Evolutionary conservation across 257 asterid species (phyloP).

Genomic region (Ligustrum vulgare): DNA sequence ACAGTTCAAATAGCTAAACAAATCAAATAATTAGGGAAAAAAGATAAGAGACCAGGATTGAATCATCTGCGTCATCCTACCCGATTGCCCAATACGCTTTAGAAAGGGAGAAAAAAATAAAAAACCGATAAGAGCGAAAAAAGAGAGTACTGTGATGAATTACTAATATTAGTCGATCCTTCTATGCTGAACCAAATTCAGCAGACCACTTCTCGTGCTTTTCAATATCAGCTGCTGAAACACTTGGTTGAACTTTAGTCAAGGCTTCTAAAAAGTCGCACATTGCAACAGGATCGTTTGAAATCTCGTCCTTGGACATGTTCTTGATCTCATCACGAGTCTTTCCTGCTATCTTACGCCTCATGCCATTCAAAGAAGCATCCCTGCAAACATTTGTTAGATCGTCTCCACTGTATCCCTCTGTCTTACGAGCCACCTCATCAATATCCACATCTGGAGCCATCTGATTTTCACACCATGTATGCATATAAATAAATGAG

Average conservation of each 20-base stretch:
- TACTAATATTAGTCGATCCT: not conserved
- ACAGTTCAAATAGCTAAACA: not conserved
- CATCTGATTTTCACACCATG: conserved; percentile 43
- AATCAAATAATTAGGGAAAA: not conserved
- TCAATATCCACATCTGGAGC: conserved; percentile 90
- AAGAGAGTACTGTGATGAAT: not conserved
- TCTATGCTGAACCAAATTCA: conserved; percentile 87
- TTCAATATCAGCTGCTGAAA: conserved; percentile 89
- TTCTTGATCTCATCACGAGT: conserved; percentile 84
- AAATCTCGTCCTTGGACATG: conserved; percentile 92
- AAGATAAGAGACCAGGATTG: not conserved
- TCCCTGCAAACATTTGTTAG: conserved; percentile 92
- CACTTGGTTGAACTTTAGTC: conserved; percentile 90
- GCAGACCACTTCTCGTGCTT: conserved; percentile 92
- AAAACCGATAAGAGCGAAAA: not conserved
- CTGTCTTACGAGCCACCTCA: conserved; percentile 86
- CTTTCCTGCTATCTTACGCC: conserved; percentile 89
- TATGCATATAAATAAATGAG: not conserved
- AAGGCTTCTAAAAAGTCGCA: conserved; percentile 91
- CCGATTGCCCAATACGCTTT: not conserved
- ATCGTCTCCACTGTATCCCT: conserved; percentile 98
- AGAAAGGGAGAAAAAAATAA: not conserved
- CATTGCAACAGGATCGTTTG: conserved; percentile 92
- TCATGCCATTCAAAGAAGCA: conserved; percentile 91
- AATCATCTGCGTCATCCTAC: not conserved